Conservation (phyloP, 139 green algal genomes). For the Microglena sp. region DNA sequence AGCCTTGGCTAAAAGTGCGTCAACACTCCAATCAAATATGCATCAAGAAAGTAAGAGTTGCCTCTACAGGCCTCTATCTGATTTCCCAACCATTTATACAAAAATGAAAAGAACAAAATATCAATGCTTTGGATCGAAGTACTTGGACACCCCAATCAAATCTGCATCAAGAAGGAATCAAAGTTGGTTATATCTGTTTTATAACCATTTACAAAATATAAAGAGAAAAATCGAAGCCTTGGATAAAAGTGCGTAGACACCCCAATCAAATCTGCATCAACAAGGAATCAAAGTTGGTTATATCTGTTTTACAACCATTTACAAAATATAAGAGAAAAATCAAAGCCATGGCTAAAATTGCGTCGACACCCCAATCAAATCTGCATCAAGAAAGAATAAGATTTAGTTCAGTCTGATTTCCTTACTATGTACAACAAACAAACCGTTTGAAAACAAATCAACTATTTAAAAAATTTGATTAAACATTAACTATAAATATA, state of each 20-base stretch:
- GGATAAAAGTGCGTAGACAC: neutral
- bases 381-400: neutral
- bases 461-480: neutral
- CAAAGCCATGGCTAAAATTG: neutral
- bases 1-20: neutral
- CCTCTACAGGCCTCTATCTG: neutral
- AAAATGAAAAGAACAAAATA: too few relatives aligned
- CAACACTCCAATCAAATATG: neutral
- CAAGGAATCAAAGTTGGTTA: neutral
- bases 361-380: neutral
- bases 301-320: too few relatives aligned
- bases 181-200: neutral
- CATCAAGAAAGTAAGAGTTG: neutral
- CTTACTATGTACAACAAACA: neutral
- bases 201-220: neutral
- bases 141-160: slow-evolving; percentile 41
- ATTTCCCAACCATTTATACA: neutral
- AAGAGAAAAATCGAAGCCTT: neutral
- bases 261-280: slow-evolving; percentile 16
- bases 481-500: too few relatives aligned
- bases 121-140: slow-evolving; percentile 31
- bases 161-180: slow-evolving; percentile 9
- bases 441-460: neutral
- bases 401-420: neutral
- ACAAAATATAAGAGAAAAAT: neutral